Conservation (phyloP, 2,329 filamentous ascomycete genomes). For the Sclerotinia subarctica region DNA sequence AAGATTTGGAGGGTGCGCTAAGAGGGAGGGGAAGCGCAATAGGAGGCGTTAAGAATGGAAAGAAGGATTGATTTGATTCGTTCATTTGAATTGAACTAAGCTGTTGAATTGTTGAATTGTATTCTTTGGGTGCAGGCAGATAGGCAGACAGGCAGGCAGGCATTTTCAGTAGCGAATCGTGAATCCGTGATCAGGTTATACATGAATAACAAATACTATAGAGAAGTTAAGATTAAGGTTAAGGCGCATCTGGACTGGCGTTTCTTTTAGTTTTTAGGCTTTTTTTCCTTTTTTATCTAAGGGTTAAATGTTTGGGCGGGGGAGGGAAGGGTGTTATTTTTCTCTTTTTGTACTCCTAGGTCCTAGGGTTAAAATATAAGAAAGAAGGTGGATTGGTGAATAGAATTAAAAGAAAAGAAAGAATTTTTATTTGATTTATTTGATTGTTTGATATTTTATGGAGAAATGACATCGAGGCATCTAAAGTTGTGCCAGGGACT, state of each 20-base stretch:
- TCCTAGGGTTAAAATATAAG: too few relatives aligned
- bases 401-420: too few relatives aligned
- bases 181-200: too few relatives aligned
- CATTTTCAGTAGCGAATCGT: neutral
- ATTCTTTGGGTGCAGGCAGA: too few relatives aligned
- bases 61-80: constrained; percentile 10
- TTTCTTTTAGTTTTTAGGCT: neutral
- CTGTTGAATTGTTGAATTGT: neutral
- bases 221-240: neutral
- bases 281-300: neutral
- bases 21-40: constrained; percentile 18
- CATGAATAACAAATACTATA: constrained; percentile 1
- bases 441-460: too few relatives aligned
- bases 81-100: neutral
- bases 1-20: constrained; percentile 26
- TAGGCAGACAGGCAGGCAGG: neutral
- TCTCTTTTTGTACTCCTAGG: too few relatives aligned
- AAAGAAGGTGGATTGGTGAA: too few relatives aligned
- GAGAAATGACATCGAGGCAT: too few relatives aligned
- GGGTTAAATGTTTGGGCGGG: neutral
- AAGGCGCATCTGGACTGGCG: constrained; percentile 3
- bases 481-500: too few relatives aligned
- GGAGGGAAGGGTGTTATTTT: too few relatives aligned
- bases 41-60: neutral
- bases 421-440: too few relatives aligned